phyloP scores from a whole-genome alignment of 2,329 filamentous ascomycete genomes.

The Pseudocercospora vitis region DNA sequence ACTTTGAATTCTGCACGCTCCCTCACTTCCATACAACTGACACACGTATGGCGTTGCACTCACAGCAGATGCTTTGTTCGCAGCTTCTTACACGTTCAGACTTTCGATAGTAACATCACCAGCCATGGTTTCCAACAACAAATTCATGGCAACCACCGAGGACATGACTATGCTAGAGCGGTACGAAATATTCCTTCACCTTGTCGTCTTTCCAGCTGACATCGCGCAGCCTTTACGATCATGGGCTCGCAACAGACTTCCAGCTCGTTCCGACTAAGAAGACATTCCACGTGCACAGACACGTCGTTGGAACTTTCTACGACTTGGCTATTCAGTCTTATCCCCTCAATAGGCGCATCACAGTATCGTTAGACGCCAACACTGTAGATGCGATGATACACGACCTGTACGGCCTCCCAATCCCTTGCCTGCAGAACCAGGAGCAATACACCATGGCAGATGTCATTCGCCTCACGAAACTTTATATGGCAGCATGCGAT shows the following conservation, averaged over 20 bases:
- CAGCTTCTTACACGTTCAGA: not conserved
- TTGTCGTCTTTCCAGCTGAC: not conserved
- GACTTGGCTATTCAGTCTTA: too few relatives aligned
- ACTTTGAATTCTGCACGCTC: not conserved
- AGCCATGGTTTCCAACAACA: not conserved
- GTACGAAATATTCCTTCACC: not conserved
- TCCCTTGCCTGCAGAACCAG: not conserved
- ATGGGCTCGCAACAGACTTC: not conserved
- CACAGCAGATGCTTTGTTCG: not conserved
- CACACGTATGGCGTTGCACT: too few relatives aligned
- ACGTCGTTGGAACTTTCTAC: not conserved
- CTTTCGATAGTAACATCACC: not conserved
- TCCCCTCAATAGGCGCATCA: not conserved
- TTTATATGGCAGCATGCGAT: not conserved
- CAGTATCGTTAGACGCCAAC: not conserved
- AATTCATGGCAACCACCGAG: not conserved
- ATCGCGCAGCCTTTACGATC: not conserved
- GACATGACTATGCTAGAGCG: not conserved
- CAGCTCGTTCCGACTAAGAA: not conserved
- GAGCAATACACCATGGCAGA: not conserved
- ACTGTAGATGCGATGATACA: not conserved
- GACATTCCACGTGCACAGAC: not conserved
- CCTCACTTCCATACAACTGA: not conserved
- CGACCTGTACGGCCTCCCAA: not conserved
- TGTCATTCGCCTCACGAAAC: not conserved